These are phyloP conservation scores for Fusarium sp. DNA, from an alignment of 2,329 filamentous ascomycete species.

Conservation along the genomic window DNA sequence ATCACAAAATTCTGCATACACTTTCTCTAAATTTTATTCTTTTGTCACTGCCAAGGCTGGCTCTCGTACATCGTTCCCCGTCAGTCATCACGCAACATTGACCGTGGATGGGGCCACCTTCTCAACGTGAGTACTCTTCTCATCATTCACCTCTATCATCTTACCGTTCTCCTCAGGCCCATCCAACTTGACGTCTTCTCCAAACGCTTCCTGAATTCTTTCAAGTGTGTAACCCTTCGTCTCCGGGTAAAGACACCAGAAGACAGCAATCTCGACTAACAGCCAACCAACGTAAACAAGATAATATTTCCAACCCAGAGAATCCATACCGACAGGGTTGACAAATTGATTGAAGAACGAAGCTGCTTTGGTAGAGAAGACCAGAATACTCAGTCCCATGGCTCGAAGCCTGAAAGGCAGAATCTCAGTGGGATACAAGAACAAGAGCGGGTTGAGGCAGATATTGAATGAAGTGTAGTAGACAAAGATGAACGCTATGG, in stretches of 20 bases:
- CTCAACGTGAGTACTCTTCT: not conserved
- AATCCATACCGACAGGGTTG: constrained; percentile 43
- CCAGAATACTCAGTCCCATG: constrained; percentile 21
- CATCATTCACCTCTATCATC: not conserved
- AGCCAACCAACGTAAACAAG: constrained; percentile 41
- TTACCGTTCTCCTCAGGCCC: constrained; percentile 4
- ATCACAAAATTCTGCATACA: too few relatives aligned
- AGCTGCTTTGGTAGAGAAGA: constrained; percentile 25
- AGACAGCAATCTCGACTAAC: constrained; percentile 34
- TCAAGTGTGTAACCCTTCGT: constrained; percentile 52
- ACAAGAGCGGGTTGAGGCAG: constrained; percentile 21
- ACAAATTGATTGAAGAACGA: constrained; percentile 33
- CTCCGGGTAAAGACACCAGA: constrained; percentile 57
- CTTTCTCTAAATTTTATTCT: too few relatives aligned
- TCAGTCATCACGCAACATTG: not conserved
- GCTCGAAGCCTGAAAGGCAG: constrained; percentile 29
- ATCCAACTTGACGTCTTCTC: constrained; percentile 5
- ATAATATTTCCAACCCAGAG: constrained; percentile 34
- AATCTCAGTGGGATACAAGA: constrained; percentile 24
- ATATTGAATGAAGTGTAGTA: constrained; percentile 28
- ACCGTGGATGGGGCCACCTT: not conserved
- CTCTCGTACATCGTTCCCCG: too few relatives aligned
- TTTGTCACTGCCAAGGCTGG: too few relatives aligned
- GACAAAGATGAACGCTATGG: constrained; percentile 31
- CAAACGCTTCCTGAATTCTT: constrained; percentile 26